These are phyloP conservation scores for Hordeum vulgare DNA, from an alignment of 176 grass and related monocot species.

Conservation along the genomic window MorexV3_pseudomolecules_assembly NC_058521.1:14162948-14163447, in stretches of 20 bases:
- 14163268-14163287: constrained; percentile 9
- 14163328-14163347: constrained; percentile 68
- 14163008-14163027: not conserved
- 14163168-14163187: constrained; percentile 70
- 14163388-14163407: constrained; percentile 95
- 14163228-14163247: constrained; percentile 17
- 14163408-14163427: constrained; percentile 37
- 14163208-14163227: constrained; percentile 9
- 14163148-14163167: constrained; percentile 65
- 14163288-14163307: not conserved
- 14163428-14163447: constrained; percentile 12
- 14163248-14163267: constrained; percentile 3
- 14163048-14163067: not conserved
- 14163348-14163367: constrained; percentile 69
- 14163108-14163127: constrained; percentile 55
- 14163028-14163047: not conserved
- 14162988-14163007: not conserved
- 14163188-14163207: constrained; percentile 96
- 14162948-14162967: not conserved
- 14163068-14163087: not conserved
- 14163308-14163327: constrained; percentile 33
- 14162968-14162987: not conserved
- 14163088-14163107: constrained; percentile 48
- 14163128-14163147: constrained; percentile 93
- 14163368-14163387: constrained; percentile 74